Evolutionary conservation across 2,329 filamentous ascomycete genomes (phyloP).

Genomic region (Aspergillus sp.): DNA sequence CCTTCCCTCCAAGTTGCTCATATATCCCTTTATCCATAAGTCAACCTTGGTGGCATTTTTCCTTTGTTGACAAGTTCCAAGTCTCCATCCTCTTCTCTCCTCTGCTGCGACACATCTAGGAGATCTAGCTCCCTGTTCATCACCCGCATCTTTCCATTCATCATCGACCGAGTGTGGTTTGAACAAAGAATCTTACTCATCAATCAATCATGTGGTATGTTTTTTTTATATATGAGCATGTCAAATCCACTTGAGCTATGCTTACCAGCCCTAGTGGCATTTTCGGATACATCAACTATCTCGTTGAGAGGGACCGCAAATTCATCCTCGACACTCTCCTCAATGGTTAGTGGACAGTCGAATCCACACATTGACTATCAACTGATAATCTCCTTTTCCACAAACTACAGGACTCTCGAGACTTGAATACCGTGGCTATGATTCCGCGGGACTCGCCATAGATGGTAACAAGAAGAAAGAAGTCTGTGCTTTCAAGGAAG

Average conservation of each 20-base stretch:
- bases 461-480: slow-evolving; percentile 99
- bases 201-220: slow-evolving; percentile 30
- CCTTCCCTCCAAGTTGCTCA: too few species aligned
- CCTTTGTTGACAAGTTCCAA: too few species aligned
- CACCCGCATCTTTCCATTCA: background rate
- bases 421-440: slow-evolving; percentile 97
- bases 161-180: background rate
- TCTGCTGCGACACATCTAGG: too few species aligned
- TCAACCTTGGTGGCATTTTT: too few species aligned
- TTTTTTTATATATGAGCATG: background rate
- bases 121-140: too few species aligned
- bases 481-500: slow-evolving; percentile 96
- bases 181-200: slow-evolving; percentile 8
- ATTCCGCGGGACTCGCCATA: slow-evolving; percentile 91
- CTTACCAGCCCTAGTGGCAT: slow-evolving; percentile 29
- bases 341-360: slow-evolving; percentile 64
- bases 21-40: too few species aligned
- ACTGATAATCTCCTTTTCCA: slow-evolving; percentile 4
- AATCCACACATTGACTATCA: background rate
- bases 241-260: background rate
- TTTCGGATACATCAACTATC: slow-evolving; percentile 97
- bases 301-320: slow-evolving; percentile 97
- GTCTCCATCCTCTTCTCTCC: too few species aligned
- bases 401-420: slow-evolving; percentile 69
- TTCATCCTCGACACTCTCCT: slow-evolving; percentile 94